Evolutionary conservation across 2,329 filamentous ascomycete species (phyloP), one percentile per base, ranked within the genome.

Genomic region (Chrysoporthe puriensis): DNA sequence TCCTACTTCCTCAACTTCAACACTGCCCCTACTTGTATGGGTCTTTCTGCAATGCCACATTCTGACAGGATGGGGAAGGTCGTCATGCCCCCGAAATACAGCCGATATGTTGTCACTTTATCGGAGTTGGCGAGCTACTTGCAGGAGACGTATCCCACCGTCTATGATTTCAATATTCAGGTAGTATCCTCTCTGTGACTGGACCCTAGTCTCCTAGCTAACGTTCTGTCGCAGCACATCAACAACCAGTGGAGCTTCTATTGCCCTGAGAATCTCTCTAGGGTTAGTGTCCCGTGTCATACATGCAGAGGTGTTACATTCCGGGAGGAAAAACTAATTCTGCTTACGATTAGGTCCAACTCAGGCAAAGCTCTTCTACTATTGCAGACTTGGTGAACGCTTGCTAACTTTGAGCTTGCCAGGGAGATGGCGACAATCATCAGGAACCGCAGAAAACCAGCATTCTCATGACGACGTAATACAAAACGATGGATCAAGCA

Each of bases 171-270:
- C 26, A 61, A 66, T 1, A 66, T 71, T 7, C 60, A 59, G 48
- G 70, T 70, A 52, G 11, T 13, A 42, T 6, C 54, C 32, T 34
- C 34, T 13, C 34, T 21, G 9, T n/a, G 54, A 4, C 36, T 26
- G 32, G 44, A 32, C 44, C 50, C 18, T n/a, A 46, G 9, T 18
- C 26, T 57, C 7, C 4, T 2, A 32, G 26, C 50, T 54, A 13
- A 54, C 32, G 13, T 32, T 18, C 4, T 32, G 3, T 18, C 16
- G 50, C 54, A 70, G 70, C 46, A 68, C 44, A 68, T 62, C 26
- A 69, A 66, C 60, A 68, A 70, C 14, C 59, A 67, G 2, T 71
- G 70, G 70, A 65, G 64, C 36, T 71, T 71, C 4, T 46, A 70
- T 48, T 63, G 61, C 6, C 58, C 68, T 7, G 36, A 43, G 13